Conservation (phyloP, 495 filamentous ascomycete genomes). For the Aspergillus steynii region DNA sequence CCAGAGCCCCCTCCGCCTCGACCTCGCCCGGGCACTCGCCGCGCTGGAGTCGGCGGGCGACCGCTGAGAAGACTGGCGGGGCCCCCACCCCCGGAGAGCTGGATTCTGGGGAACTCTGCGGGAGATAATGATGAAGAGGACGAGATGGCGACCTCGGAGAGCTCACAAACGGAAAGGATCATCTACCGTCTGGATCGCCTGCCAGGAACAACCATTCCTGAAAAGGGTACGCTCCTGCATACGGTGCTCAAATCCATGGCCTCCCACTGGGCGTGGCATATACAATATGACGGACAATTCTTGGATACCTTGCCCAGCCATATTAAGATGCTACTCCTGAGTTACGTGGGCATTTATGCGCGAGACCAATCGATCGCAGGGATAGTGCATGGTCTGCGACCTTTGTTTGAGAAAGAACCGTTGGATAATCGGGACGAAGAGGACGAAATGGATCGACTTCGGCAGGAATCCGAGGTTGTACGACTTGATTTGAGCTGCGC, state of each 20-base stretch:
- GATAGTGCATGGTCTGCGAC: conserved; percentile 31
- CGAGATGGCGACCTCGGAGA: conserved; percentile 2
- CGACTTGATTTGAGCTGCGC: conserved; percentile 66
- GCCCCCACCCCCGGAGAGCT: conserved; percentile 71
- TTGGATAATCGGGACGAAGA: conserved; percentile 17
- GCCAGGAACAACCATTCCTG: conserved; percentile 46
- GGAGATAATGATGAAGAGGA: conserved; percentile 3
- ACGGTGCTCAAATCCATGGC: conserved; percentile 60
- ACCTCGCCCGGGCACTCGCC: conserved; percentile 55
- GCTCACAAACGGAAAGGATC: conserved; percentile 12
- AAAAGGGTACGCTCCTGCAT: conserved; percentile 55
- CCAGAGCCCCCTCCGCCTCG: conserved; percentile 68
- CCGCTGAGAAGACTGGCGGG: conserved; percentile 58
- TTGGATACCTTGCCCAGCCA: conserved; percentile 62
- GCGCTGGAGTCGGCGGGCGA: conserved; percentile 37
- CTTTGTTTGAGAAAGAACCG: conserved; percentile 26
- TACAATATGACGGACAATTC: conserved; percentile 65
- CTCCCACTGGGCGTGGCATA: conserved; percentile 67
- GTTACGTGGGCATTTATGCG: conserved; percentile 60
- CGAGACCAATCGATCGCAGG: conserved; percentile 27
- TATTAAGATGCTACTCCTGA: conserved; percentile 61
- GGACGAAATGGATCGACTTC: conserved; percentile 28
- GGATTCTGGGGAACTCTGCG: conserved; percentile 49
- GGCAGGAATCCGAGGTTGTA: conserved; percentile 50
- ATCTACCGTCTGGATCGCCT: conserved; percentile 43